Evolutionary conservation across 805 yeast genomes (phyloP), one percentile per base, ranked within the genome.

Genomic region (Myxozyma neglecta): DNA sequence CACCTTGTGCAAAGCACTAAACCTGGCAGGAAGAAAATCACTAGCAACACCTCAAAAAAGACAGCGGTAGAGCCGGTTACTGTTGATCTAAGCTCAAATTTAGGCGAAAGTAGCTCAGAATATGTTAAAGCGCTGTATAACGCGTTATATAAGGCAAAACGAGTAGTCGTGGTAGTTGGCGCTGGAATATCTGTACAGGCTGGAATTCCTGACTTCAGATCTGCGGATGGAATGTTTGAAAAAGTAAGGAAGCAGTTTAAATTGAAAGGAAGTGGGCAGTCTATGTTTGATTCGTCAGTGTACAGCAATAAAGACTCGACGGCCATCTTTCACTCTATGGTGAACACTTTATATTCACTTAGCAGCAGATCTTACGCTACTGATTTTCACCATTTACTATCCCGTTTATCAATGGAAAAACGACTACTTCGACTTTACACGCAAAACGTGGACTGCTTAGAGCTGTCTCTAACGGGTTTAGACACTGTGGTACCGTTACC

Each of bases 111-210:
- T 11, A 29, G 36, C 14, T 20, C 35, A n/a, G 44, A 34, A 24
- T 60, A 46, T 52, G 53, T 57, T 11, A 45, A 43, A 9, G 42
- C 61, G 6, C 35, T 63, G 14, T 50, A 60, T 39, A 9, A 44
- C 16, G 46, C 56, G 44, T 40, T 63, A 20, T 35, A 18, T 32
- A 51, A 86, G 67, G 79, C 92, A 36, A 83, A 80, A 65, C 81
- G 81, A 64, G 76, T 86, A 36, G 80, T 89, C 1, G 82, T 87
- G 35, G 80, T 91, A 35, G 83, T 92, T 0, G 97, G 97, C 10
- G 97, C 97, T 16, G 97, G 97, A 2, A 83, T 89, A 18, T 89
- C 96, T 11, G 94, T 92, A 57, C 87, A 88, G 35, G 90, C 96
- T 0, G 97, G 97, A 4, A 91, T 90, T 44, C 97, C 97, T 3